Conservation (phyloP, 73 alveolate genomes). For the Paramecium primaurelia region DNA sequence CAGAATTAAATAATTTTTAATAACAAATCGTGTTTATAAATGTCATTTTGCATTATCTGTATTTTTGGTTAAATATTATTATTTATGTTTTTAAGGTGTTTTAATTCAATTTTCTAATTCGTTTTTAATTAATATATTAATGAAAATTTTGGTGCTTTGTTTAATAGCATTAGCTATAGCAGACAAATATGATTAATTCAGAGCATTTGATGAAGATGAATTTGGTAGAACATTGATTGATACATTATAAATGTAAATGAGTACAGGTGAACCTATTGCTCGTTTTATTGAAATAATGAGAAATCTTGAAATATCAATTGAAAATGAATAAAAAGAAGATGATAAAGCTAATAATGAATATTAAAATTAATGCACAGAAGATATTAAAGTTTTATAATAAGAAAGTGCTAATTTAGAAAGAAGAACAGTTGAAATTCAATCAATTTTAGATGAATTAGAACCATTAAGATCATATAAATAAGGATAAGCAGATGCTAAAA, state of each 20-base stretch:
- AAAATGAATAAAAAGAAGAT: conserved; percentile 35
- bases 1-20: too few species aligned
- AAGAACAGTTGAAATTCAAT: conserved; percentile 48
- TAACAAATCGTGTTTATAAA: too few species aligned
- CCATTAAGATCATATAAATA: conserved; percentile 22
- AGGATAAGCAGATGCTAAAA: conserved; percentile 18
- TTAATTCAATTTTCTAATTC: neutral
- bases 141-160: neutral
- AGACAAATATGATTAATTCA: neutral
- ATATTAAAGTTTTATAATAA: neutral
- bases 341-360: conserved; percentile 19
- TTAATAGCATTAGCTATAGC: neutral
- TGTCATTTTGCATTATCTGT: too few species aligned
- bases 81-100: neutral
- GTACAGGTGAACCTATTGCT: conserved; percentile 43
- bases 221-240: conserved; percentile 51
- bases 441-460: conserved; percentile 41
- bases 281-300: conserved; percentile 32
- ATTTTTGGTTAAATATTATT: too few species aligned
- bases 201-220: conserved; percentile 30
- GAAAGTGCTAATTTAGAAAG: conserved; percentile 46
- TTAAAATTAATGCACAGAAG: conserved; percentile 39
- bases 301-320: neutral
- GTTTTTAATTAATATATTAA: neutral
- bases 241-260: conserved; percentile 15